Conservation (phyloP, 202 grass and related monocot species). For the Setaria italica region DNA sequence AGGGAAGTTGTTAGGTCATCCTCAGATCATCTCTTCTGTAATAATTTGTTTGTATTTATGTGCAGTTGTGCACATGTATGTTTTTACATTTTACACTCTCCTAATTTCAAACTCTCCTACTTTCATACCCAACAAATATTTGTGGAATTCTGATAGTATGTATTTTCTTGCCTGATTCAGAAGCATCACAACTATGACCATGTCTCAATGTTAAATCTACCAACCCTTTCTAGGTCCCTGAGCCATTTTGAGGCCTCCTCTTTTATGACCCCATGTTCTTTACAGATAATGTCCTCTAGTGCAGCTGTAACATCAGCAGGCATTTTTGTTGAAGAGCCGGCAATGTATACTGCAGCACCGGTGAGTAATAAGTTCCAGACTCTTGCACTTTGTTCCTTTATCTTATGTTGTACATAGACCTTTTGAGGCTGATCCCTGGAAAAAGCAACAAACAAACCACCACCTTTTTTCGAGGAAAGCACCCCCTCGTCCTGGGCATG, state of each 20-base stretch:
- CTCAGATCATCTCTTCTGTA: constrained; percentile 15
- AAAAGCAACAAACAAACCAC: constrained; percentile 89
- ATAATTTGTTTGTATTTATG: constrained; percentile 29
- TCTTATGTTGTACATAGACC: constrained; percentile 93
- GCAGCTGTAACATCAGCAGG: constrained; percentile 77
- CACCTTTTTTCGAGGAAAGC: constrained; percentile 66
- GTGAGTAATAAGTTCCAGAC: constrained; percentile 72
- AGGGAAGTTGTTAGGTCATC: not conserved
- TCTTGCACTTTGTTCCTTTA: constrained; percentile 78
- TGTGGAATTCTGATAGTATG: not conserved
- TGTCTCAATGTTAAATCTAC: constrained; percentile 78
- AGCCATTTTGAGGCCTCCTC: constrained; percentile 68
- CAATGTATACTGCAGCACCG: constrained; percentile 72
- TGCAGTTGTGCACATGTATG: not conserved
- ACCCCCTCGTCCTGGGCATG: constrained; percentile 70
- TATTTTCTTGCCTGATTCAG: not conserved
- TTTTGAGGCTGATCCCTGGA: constrained; percentile 89
- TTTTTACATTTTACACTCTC: constrained; percentile 11
- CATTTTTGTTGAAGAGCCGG: constrained; percentile 89
- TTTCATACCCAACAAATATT: not conserved
- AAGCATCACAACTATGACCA: constrained; percentile 60
- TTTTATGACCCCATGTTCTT: constrained; percentile 55
- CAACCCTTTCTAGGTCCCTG: constrained; percentile 68
- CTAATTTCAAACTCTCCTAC: not conserved
- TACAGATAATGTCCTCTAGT: constrained; percentile 72